Evolutionary conservation across 2,329 filamentous ascomycete genomes (phyloP), one percentile per base, ranked within the genome.

Genomic region (Cytospora mali): DNA sequence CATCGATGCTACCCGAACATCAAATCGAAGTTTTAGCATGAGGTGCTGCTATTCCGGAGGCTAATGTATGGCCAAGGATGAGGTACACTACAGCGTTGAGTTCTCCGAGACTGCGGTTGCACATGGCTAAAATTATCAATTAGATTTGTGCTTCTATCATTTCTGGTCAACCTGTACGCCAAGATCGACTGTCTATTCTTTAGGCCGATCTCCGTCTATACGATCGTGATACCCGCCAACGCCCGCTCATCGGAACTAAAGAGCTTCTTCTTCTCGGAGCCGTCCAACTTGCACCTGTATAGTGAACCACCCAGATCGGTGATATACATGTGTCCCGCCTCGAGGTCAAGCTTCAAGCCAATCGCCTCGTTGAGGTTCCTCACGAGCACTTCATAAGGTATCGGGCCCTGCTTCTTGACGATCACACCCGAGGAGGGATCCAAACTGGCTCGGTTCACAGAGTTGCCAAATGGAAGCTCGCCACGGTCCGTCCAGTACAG

Each of bases 401-500:
- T 55, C 21, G 55, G 58, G 16, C 52, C 25, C 39, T 42, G 25
- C 29, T 23, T 27, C 6, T 55, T 50, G 21, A 11, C 50, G 3
- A 29, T 29, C 46, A 56, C 18, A 5, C 56, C 61, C 3, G 46
- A 53, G 16, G 21, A 27, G 6, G 14, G 62, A 62, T 66, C 63
- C 61, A 58, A 69, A 28, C 39, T 65, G 1, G 72, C 73, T 5
- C 75, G 71, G 68, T 85, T 84, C 62, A 88, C 65, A 9, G 78
- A 79, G 68, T 84, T 86, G 0, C 85, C 85, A 9, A 73, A 68
- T 0, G 84, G 84, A 2, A 81, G 70, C 67, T 88, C 85, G 7
- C 85, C 86, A 0, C 85, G 76, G 66, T 87, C 85, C 0, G 84
- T 86, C 85, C 85, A 87, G 70, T 84, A 87, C 25, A 88, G 71